Base-by-base conservation (phyloP, 352 stramenopile genomes). In the Pythium oligandrum region DNA sequence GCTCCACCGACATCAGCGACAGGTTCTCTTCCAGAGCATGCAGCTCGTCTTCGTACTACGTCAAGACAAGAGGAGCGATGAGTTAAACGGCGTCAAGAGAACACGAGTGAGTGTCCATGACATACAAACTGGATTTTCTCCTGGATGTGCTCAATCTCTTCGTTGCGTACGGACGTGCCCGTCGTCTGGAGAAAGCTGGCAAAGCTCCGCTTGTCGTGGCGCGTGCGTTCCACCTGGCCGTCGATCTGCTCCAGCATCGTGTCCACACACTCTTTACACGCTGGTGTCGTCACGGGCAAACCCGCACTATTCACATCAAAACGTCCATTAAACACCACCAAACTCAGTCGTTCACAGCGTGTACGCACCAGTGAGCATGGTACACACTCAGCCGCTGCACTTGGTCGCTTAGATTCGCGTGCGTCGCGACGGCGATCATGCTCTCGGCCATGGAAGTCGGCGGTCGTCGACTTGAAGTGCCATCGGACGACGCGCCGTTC, bases 241-340 rank as follows among this genome's bases (percentile, higher is more conserved):
- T 93, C 82, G 44, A 88, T 82, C 53, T 87, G 73, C 35, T 73
- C 64, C 12, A 87, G 54, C 82, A 93, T 93, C 31, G 58, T 64
- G 53, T 93, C 82, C 44, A 88, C 66, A 46, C 82, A 93, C 31
- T 90, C 75, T 46, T 86, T 83, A 50, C 82, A 93, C 48, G 75
- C 71, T 40, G 79, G 80, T 4, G 78, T 85, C 36, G 63, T 73
- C 35, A 93, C 68, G 0, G 79, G 79, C 35, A 80, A 50, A 0
- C 82, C 82, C 6, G 74, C 68, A 54, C 68, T 92, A 38, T 3
- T 36, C 59, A 6, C 35, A 66, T 35, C 42, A 55, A 35, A 30
- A 32, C 17, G 6, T 59, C 36, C 10, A 37, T 37, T 45, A 4
- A 26, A 26, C 17, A 26, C 17, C 17, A 26, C 17, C 17, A 26